These are phyloP conservation scores for Hyparrhenia diplandra DNA, from an alignment of 176 grass and related monocot genomes.

Conservation along the genomic window DNA sequence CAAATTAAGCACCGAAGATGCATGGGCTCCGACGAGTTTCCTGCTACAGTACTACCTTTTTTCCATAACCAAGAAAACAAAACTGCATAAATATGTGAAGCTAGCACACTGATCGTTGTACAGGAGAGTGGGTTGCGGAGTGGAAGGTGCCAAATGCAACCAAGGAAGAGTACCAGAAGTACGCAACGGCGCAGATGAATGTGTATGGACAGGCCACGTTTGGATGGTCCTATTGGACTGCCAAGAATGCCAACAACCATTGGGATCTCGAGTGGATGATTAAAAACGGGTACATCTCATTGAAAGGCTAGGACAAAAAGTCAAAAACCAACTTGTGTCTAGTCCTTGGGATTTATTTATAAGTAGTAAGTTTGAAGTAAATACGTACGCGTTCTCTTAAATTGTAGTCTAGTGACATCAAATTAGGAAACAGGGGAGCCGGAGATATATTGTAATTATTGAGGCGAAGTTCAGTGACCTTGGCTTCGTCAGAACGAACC, in stretches of 20 bases:
- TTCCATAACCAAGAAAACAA: too few relatives aligned
- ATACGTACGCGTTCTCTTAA: not conserved
- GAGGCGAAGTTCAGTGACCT: not conserved
- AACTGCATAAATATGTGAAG: too few relatives aligned
- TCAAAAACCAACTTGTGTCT: not conserved
- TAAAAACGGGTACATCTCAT: constrained; percentile 53
- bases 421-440: not conserved
- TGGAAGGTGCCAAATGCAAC: constrained; percentile 30
- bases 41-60: too few relatives aligned
- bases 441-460: not conserved
- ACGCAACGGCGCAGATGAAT: constrained; percentile 30
- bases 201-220: constrained; percentile 54
- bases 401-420: not conserved
- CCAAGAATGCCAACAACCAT: constrained; percentile 47
- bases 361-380: not conserved
- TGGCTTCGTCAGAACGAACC: not conserved
- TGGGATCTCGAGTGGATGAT: constrained; percentile 86
- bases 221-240: constrained; percentile 71
- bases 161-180: constrained; percentile 44
- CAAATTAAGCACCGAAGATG: not conserved
- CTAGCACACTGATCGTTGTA: too few relatives aligned
- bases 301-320: constrained; percentile 20
- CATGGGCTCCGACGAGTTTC: too few relatives aligned
- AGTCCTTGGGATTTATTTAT: not conserved
- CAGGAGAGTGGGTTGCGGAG: constrained; percentile 57